Conservation (phyloP, 371 early-diverging fungal genomes). For the Rhizopus stolonifer region DNA sequence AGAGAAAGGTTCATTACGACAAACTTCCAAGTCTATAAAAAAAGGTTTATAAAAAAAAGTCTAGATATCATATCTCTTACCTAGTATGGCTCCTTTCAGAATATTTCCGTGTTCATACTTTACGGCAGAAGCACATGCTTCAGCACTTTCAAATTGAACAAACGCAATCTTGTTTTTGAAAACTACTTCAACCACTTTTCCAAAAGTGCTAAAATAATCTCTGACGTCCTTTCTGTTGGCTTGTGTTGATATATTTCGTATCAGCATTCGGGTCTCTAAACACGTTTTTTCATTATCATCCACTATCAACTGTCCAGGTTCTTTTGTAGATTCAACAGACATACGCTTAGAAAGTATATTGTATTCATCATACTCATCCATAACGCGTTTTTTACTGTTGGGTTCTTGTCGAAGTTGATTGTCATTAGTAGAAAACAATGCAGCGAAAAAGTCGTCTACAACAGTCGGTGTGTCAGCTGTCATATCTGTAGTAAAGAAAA, state of each 20-base stretch:
- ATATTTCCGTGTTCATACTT: conserved; percentile 35
- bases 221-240: conserved; percentile 32
- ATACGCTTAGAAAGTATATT: conserved; percentile 32
- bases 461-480: conserved; percentile 25
- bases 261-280: conserved; percentile 42
- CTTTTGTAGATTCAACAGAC: neutral
- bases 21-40: conserved; percentile 27
- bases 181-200: conserved; percentile 39
- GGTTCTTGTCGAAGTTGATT: conserved; percentile 31
- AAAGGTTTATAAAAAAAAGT: neutral
- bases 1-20: conserved; percentile 24
- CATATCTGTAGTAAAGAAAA: neutral
- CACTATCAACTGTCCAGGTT: too few species aligned
- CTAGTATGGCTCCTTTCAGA: conserved; percentile 33
- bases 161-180: conserved; percentile 39
- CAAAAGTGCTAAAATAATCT: conserved; percentile 47
- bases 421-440: conserved; percentile 37
- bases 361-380: conserved; percentile 53
- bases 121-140: conserved; percentile 38
- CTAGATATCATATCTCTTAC: conserved; percentile 23
- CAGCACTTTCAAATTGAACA: conserved; percentile 43
- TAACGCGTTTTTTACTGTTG: conserved; percentile 41
- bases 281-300: conserved; percentile 24
- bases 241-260: conserved; percentile 35
- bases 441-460: conserved; percentile 48